Base-by-base conservation (phyloP, 768 basidiomycete species). In the Pleurotus tuber-regium region DNA sequence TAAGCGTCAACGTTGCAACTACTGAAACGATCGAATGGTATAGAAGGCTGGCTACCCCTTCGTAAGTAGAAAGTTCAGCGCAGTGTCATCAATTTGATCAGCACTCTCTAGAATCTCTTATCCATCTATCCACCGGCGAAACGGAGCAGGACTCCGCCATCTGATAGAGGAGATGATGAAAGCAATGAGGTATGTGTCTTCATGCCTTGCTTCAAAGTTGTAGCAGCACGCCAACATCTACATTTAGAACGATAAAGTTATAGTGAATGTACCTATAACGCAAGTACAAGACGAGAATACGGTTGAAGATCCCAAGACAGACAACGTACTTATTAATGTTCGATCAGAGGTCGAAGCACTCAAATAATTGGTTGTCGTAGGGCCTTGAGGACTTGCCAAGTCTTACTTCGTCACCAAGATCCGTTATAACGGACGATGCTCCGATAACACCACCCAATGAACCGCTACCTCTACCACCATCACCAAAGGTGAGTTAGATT, bases 21-120 rank as follows among this genome's bases (percentile, higher is more conserved):
- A 8, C 26, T 25, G 41, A 42, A 21, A 2, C 23, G 9, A 42
- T 42, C n/a, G 11, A 42, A 2, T 42, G 41, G 41, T 10, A 52
- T 59, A 75, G 65, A 61, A 69, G 50, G 56, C 68, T 25, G 75
- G 66, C 9, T 79, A 79, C 54, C 77, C 77, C 54, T 64, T 73
- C 62, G 77, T 79, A 48, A 60, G 70, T 52, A 23, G n/a, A n/a
- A n/a, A n/a, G n/a, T n/a, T n/a, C n/a, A n/a, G n/a, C n/a, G n/a
- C n/a, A n/a, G n/a, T n/a, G n/a, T n/a, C n/a, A n/a, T n/a, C n/a
- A 49, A 35, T 30, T 24, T 53, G 33, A 38, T 38, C n/a, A 38
- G 35, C 14, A 38, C 9, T 10, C 3, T 35, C 12, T 53, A 79
- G 77, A 78, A 79, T 50, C 68, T 77, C n/a, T 63, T 68, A 2